Evolutionary conservation across 2,329 filamentous ascomycete species (phyloP), one percentile per base, ranked within the genome.

Genomic region (Aspergillus sp.): DNA sequence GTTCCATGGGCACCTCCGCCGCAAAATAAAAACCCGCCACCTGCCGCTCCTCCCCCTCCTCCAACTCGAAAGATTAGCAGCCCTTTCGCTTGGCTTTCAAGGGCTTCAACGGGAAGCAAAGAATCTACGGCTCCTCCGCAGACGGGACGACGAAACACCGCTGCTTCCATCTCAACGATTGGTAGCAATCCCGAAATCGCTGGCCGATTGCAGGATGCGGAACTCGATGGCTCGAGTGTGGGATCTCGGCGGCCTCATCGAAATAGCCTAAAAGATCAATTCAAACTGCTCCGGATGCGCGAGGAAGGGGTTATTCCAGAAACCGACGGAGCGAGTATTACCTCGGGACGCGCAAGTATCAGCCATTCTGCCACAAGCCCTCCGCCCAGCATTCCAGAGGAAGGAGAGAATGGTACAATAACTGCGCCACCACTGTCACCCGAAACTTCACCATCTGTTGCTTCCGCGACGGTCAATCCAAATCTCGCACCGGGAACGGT

Each of bases 11-110:
- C 86, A 19, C 85, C 89, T 45, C 80, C 86, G 47, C 81, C 85
- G 22, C 67, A 72, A 46, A 76, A 76, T 67, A 74, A 76, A 63
- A 70, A 72, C 51, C 65, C 72, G 45, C 61, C 78, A 58, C 74
- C 77, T 45, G 74, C 76, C 25, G 75, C 80, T 49, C 75, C 79
- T 22, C 75, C 77, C 4, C 70, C 74, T 28, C 74, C 78, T 46
- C 74, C 79, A 19, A 70, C 80, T 67, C 84, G 92, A 72, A 96
- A 95, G 76, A 85, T 96, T 59, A 93, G 91, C 8, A 92, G 91
- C 68, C 92, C 91, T n/a, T 96, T 96, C 70, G 87, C 91, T 45
- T 94, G 91, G 89, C 84, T 96, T 45, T 92, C 91, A 34, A 83
- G 92, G 67, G 89, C 84, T 74, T 86, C 87, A 25, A 78, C 76